These are phyloP conservation scores for Penicillium soppii DNA, from an alignment of 495 filamentous ascomycete species.

Conservation along the genomic window DNA sequence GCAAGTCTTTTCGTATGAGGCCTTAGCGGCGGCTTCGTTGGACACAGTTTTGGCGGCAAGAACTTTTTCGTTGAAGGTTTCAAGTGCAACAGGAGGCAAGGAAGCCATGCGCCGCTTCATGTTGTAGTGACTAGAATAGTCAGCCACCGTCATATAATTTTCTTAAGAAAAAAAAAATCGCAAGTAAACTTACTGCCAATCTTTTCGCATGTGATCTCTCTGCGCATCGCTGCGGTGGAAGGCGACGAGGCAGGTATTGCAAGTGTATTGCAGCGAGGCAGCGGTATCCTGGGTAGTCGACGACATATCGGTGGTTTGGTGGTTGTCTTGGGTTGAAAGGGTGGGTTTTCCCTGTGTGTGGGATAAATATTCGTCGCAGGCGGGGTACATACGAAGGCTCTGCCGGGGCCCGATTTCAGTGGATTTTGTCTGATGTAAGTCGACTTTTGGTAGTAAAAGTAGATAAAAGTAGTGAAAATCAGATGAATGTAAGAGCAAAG, in stretches of 20 bases:
- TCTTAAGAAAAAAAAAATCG: slow-evolving; percentile 1
- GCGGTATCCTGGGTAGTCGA: slow-evolving; percentile 14
- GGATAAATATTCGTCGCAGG: slow-evolving; percentile 23
- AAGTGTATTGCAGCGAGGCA: slow-evolving; percentile 81
- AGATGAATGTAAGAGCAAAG: not conserved
- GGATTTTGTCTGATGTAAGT: slow-evolving; percentile 1
- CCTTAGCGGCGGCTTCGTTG: slow-evolving; percentile 80
- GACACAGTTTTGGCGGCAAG: slow-evolving; percentile 85
- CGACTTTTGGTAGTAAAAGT: not conserved
- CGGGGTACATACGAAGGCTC: slow-evolving; percentile 29
- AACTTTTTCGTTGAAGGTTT: slow-evolving; percentile 94
- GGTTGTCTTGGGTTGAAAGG: slow-evolving; percentile 4
- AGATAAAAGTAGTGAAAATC: not conserved
- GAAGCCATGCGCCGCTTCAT: slow-evolving; percentile 93
- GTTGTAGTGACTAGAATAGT: slow-evolving; percentile 75
- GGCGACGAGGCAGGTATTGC: slow-evolving; percentile 96
- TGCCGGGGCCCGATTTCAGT: slow-evolving; percentile 2
- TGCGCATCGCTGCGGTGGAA: slow-evolving; percentile 94
- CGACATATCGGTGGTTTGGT: slow-evolving; percentile 16
- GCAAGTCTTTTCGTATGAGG: slow-evolving; percentile 83
- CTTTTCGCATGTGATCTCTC: slow-evolving; percentile 90
- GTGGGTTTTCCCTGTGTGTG: slow-evolving; percentile 13
- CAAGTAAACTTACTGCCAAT: slow-evolving; percentile 97
- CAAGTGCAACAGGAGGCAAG: slow-evolving; percentile 86
- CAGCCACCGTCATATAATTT: too few relatives aligned